Percentiles rank a stretch among this genome's conserved stretches.
Conservation (phyloP, 2,329 filamentous ascomycete genomes). For the Curvularia verruculosa region DNA sequence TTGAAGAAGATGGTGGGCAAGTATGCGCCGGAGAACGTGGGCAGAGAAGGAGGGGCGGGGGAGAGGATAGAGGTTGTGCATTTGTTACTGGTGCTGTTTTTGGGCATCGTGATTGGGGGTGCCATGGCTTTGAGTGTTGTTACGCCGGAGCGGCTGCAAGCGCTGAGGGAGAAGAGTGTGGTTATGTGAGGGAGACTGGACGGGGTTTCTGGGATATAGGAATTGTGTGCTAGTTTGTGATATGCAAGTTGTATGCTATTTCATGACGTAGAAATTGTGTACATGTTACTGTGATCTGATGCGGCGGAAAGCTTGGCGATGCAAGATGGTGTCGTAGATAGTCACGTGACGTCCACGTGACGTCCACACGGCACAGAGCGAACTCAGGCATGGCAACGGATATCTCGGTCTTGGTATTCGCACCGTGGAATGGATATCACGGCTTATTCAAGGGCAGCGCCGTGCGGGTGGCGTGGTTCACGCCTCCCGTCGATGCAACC, state of each 20-base stretch:
- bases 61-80: slow-evolving; percentile 25
- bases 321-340: too few relatives aligned
- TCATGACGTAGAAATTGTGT: neutral
- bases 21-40: slow-evolving; percentile 31
- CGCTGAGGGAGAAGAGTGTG: slow-evolving; percentile 30
- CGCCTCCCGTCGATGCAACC: neutral
- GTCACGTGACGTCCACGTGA: neutral
- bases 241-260: too few relatives aligned
- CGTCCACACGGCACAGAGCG: neutral
- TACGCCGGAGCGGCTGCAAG: slow-evolving; percentile 30
- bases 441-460: neutral
- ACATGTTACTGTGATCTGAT: too few relatives aligned
- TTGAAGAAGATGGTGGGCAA: slow-evolving; percentile 53
- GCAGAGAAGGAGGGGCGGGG: slow-evolving; percentile 1
- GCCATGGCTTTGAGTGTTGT: slow-evolving; percentile 33
- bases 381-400: neutral
- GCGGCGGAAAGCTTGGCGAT: too few relatives aligned
- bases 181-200: slow-evolving; percentile 15
- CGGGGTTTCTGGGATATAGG: neutral
- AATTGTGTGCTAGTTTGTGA: too few relatives aligned
- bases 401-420: neutral
- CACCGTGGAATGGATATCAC: neutral
- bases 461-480: slow-evolving; percentile 5
- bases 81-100: slow-evolving; percentile 35
- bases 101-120: slow-evolving; percentile 42